phyloP scores from a whole-genome alignment of 164 flowering plant genomes.

The Nelumbo lutea region DNA sequence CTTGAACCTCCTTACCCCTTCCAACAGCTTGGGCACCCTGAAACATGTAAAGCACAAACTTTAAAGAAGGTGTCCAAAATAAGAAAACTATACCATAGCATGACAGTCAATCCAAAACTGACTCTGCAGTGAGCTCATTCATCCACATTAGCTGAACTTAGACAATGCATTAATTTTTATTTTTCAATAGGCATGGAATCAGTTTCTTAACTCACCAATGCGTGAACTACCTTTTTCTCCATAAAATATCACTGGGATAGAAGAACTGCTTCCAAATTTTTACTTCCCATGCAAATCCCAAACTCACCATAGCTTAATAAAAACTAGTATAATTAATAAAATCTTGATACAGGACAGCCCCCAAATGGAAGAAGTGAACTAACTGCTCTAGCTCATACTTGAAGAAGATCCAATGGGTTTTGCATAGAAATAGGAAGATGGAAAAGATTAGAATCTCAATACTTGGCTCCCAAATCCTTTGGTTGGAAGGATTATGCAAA shows the following conservation, averaged over 20 bases:
- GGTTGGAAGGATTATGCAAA: no score
- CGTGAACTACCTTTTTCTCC: neutral
- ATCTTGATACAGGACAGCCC: no score
- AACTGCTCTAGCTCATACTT: no score
- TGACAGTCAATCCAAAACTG: neutral
- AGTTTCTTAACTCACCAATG: neutral
- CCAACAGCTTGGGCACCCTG: conserved; percentile 99
- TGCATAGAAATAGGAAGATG: no score
- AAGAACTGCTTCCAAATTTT: no score
- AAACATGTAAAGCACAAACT: conserved; percentile 9
- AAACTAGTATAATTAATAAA: no score
- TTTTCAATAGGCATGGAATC: neutral
- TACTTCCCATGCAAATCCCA: neutral
- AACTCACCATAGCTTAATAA: neutral
- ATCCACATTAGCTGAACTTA: neutral
- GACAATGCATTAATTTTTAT: neutral
- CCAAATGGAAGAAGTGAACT: no score
- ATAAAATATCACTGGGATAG: no score
- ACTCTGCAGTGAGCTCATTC: neutral
- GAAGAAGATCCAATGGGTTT: no score
- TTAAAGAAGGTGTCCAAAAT: neutral
- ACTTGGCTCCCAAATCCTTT: no score
- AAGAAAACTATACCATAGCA: neutral
- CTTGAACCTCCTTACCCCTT: conserved; percentile 86
- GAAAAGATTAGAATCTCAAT: no score